These are phyloP conservation scores for Eucalyptus curtisii DNA, from an alignment of 345 rosid genomes.

Conservation along the genomic window DNA sequence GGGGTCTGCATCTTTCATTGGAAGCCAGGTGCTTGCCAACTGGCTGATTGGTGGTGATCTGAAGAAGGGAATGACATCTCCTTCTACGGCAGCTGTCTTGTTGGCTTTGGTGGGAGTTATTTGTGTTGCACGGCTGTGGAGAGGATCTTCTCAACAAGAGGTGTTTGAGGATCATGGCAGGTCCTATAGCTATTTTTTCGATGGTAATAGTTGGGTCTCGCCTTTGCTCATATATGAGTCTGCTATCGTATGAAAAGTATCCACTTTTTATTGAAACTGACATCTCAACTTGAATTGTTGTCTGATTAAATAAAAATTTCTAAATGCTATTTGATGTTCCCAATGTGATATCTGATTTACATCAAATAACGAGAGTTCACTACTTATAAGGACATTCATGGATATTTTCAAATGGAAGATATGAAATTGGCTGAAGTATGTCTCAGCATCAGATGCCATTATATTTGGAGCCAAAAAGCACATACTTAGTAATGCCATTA, in stretches of 20 bases:
- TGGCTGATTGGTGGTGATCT: conserved; percentile 39
- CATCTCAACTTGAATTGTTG: neutral
- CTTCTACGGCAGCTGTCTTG: conserved; percentile 25
- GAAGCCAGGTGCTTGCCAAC: conserved; percentile 70
- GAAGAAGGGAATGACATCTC: conserved; percentile 29
- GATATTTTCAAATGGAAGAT: neutral
- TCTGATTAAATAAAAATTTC: neutral
- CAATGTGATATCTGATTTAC: neutral
- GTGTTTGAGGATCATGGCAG: conserved; percentile 22
- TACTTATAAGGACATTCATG: neutral
- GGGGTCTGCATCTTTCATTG: conserved; percentile 64
- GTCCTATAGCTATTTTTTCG: conserved; percentile 36
- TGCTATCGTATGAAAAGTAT: neutral
- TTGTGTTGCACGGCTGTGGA: conserved; percentile 35
- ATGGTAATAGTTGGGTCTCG: conserved; percentile 35
- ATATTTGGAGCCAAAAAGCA: neutral
- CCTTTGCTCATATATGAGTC: neutral
- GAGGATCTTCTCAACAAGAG: conserved; percentile 26
- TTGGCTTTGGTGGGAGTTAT: conserved; percentile 41
- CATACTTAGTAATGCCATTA: neutral
- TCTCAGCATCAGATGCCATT: neutral
- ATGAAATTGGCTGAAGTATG: neutral
- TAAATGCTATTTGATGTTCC: neutral
- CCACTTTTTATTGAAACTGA: neutral
- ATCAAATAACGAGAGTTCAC: neutral